Conservation (phyloP, 164 flowering plant species). For the Nymphaea thermarum region DNA sequence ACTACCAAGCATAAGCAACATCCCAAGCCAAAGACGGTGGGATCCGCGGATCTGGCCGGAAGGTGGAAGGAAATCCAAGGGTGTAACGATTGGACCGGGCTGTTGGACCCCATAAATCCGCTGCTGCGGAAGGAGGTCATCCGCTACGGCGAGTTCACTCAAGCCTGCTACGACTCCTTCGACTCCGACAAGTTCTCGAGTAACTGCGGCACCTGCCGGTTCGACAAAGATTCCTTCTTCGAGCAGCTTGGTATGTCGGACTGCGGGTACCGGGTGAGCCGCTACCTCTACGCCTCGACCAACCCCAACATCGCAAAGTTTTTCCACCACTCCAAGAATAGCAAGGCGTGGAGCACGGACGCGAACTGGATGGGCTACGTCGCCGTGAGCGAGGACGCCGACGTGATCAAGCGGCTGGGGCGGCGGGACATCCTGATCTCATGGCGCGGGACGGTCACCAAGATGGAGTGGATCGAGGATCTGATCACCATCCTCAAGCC, state of each 20-base stretch:
- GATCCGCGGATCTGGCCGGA: slow-evolving; percentile 11
- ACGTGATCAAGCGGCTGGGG: slow-evolving; percentile 37
- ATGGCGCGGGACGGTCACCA: slow-evolving; percentile 83
- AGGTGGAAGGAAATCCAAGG: slow-evolving; percentile 64
- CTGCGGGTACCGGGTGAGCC: slow-evolving; percentile 42
- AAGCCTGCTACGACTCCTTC: slow-evolving; percentile 73
- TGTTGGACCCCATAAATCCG: slow-evolving; percentile 66
- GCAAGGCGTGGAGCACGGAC: slow-evolving; percentile 48
- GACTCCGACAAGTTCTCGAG: slow-evolving; percentile 61
- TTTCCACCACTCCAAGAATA: slow-evolving; percentile 44
- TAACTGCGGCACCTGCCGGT: slow-evolving; percentile 56
- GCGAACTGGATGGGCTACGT: slow-evolving; percentile 94
- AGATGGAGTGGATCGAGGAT: slow-evolving; percentile 65
- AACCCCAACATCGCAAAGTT: slow-evolving; percentile 55
- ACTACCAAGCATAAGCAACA: no score
- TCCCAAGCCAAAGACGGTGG: no score
- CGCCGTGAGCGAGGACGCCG: slow-evolving; percentile 57
- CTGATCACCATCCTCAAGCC: slow-evolving; percentile 39
- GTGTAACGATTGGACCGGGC: slow-evolving; percentile 50
- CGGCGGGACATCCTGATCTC: slow-evolving; percentile 70
- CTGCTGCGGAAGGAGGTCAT: slow-evolving; percentile 50
- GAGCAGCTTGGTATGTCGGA: slow-evolving; percentile 20
- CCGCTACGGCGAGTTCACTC: slow-evolving; percentile 79
- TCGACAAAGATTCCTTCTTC: slow-evolving; percentile 28
- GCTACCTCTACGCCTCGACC: slow-evolving; percentile 47